These are phyloP conservation scores for Botrytis elliptica DNA, from an alignment of 2,329 filamentous ascomycete species.

Conservation along the genomic window DNA sequence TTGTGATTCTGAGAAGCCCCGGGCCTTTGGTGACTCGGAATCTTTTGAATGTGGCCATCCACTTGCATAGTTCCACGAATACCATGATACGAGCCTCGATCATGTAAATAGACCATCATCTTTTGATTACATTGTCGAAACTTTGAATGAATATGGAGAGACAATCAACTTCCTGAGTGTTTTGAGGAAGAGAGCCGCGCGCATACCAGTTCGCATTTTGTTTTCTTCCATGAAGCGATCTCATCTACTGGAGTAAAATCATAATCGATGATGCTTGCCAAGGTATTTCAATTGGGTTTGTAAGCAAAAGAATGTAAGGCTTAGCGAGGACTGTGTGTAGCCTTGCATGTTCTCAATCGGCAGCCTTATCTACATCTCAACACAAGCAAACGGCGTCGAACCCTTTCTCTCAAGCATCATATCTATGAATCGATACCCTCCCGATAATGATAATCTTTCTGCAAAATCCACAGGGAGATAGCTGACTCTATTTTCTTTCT, in stretches of 20 bases:
- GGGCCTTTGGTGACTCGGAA: not conserved
- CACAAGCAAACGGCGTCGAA: not conserved
- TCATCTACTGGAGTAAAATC: no score
- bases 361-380: not conserved
- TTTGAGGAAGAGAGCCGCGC: not conserved
- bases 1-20: not conserved
- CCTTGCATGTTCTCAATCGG: not conserved
- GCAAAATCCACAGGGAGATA: not conserved
- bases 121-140: not conserved
- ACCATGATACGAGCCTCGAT: not conserved
- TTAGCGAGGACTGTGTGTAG: not conserved
- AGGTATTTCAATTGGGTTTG: not conserved
- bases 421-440: not conserved
- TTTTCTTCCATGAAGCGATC: not conserved
- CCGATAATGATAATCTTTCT: not conserved
- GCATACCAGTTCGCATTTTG: not conserved
- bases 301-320: not conserved
- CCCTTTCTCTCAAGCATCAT: not conserved
- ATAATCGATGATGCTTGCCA: not conserved
- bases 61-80: not conserved
- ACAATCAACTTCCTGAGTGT: not conserved
- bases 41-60: not conserved
- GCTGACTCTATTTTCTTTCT: not conserved
- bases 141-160: not conserved
- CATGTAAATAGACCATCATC: no score